Evolutionary conservation across 106 monocot species (phyloP), one percentile per base, ranked within the genome.

Genomic region (Acorus calamus): DNA sequence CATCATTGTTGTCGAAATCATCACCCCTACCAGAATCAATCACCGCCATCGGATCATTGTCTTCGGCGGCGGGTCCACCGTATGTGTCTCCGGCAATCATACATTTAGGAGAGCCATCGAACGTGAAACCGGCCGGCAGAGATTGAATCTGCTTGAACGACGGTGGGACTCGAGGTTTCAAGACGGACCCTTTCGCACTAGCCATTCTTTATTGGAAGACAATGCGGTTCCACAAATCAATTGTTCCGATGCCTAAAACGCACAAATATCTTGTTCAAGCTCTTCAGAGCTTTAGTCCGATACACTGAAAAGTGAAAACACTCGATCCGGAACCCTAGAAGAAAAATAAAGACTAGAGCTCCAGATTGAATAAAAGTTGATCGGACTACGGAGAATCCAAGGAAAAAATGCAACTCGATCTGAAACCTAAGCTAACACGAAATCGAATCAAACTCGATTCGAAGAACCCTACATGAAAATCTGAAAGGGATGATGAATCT

Each of bases 1-100:
- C 87, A 8, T 64, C 78, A 28, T 77, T 75, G 59, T 12, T 63
- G 46, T 60, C 70, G 8, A 55, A 5, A 3, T 57, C 57, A 50
- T 4, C 64, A 7, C 49, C 50, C 49, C 50, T 11, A 6, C 13
- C 50, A 7, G 9, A 8, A 13, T 11, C 7, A 47, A 5, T 7
- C 6, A 51, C 13, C 49, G 12, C 50, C 13, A n/a, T 28, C 14
- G 14, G 47, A 47, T 64, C 64, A 14, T 41, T 28, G 4, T 41
- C 50, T 11, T 64, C 12, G 13, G 14, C 64, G 6, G 64, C 28
- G 4, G 64, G 64, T 11, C 50, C 49, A 49, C 50, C 64, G 14
- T 51, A 13, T 0, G 64, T 51, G 28, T 1, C 28, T 28, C 28
- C 28, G 28, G 28, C 28, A 28, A 28, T 28, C 28, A 28, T 28